Conservation (phyloP, 306 rosid genomes). For the Pterocarpus macrocarpus region DNA sequence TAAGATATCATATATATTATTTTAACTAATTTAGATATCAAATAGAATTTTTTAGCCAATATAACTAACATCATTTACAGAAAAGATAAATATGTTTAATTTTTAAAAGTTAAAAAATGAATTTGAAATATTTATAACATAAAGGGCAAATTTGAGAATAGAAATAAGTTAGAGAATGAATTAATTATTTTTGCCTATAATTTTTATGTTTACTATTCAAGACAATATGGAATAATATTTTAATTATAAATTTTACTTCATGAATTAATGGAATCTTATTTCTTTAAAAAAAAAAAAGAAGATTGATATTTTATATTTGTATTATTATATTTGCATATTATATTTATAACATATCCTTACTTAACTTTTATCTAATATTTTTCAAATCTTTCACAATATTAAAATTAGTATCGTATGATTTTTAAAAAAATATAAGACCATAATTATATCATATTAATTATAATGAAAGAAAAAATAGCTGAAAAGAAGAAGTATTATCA, state of each 20-base stretch:
- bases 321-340: neutral
- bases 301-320: neutral
- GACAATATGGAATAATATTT: neutral
- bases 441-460: neutral
- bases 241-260: neutral
- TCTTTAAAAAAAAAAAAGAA: neutral
- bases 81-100: too few species aligned
- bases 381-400: too few species aligned
- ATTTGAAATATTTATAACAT: too few species aligned
- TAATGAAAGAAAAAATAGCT: constrained; percentile 9
- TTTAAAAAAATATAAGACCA: neutral
- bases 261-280: neutral
- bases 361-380: neutral
- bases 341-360: neutral
- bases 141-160: too few species aligned
- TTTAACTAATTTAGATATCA: too few species aligned
- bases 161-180: too few species aligned
- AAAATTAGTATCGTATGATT: neutral
- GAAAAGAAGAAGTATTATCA: constrained; percentile 1
- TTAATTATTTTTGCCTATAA: too few species aligned
- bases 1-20: too few species aligned
- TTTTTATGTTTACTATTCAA: too few species aligned
- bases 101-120: too few species aligned
- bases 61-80: too few species aligned
- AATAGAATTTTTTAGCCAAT: too few species aligned